phyloP scores from a whole-genome alignment of 495 filamentous ascomycete genomes.

The Penicillium cinerascens region DNA sequence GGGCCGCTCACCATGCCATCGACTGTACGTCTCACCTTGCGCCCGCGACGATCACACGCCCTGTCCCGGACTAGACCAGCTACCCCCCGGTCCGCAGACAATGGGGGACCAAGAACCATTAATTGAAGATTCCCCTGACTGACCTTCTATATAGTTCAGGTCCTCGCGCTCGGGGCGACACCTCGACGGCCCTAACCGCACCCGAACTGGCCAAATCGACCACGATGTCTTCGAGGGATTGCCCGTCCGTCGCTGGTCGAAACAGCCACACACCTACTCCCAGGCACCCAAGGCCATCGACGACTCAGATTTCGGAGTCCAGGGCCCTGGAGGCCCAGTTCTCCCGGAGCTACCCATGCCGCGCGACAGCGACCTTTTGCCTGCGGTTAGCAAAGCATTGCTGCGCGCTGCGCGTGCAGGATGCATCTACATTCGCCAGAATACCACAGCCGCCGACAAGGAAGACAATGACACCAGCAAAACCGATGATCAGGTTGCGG shows the following conservation, averaged over 20 bases:
- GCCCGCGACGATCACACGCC: constrained; percentile 1
- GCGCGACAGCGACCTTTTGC: constrained; percentile 77
- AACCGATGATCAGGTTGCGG: constrained; percentile 36
- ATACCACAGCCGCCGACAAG: constrained; percentile 39
- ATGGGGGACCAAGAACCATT: neutral
- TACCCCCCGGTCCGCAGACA: neutral
- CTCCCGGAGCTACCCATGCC: constrained; percentile 71
- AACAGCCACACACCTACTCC: constrained; percentile 65
- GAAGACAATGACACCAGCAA: constrained; percentile 51
- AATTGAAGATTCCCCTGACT: neutral
- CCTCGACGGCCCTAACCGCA: constrained; percentile 58
- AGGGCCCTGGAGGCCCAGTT: constrained; percentile 52
- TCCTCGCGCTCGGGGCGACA: constrained; percentile 46
- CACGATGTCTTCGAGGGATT: constrained; percentile 96
- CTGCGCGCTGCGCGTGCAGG: constrained; percentile 77
- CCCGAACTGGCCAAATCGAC: constrained; percentile 74
- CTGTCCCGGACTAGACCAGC: neutral
- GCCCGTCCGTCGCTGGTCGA: constrained; percentile 87
- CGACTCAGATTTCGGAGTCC: constrained; percentile 39
- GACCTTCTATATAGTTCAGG: constrained; percentile 35
- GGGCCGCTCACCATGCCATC: constrained; percentile 34
- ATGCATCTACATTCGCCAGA: constrained; percentile 55
- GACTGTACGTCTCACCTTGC: constrained; percentile 36
- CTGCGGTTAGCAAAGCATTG: constrained; percentile 76
- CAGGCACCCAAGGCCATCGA: constrained; percentile 57